These are phyloP conservation scores for Serendipita vermifera DNA, from an alignment of 768 basidiomycete genomes.

Conservation along the genomic window DNA sequence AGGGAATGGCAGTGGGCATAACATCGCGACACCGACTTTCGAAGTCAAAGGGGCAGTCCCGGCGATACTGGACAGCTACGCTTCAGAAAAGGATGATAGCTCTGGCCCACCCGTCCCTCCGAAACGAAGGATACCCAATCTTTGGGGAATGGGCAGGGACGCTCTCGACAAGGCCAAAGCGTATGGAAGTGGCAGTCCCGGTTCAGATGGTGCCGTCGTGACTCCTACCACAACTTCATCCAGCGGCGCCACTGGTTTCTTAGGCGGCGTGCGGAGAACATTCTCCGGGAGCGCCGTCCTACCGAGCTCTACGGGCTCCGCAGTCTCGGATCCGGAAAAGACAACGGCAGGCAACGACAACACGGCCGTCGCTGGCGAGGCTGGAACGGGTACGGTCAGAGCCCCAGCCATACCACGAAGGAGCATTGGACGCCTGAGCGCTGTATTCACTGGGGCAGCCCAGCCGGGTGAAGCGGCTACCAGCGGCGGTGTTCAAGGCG, in stretches of 20 bases:
- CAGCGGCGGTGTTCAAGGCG: no score
- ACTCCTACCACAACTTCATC: no score
- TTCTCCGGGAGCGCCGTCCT: not conserved
- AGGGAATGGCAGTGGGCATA: no score
- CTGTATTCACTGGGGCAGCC: constrained; percentile 37
- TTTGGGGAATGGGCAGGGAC: not conserved
- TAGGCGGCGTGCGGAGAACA: no score
- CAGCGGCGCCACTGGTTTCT: no score
- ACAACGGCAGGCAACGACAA: constrained; percentile 28
- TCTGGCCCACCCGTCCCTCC: not conserved
- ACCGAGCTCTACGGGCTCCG: constrained; percentile 35
- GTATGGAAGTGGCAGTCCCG: no score
- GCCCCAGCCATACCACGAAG: constrained; percentile 12
- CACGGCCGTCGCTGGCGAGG: constrained; percentile 10
- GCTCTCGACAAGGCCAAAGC: not conserved
- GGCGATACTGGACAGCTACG: constrained; percentile 13
- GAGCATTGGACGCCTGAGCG: constrained; percentile 31
- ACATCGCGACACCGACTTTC: constrained; percentile 31
- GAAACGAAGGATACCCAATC: not conserved
- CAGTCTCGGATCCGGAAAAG: constrained; percentile 46
- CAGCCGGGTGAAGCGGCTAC: constrained; percentile 20
- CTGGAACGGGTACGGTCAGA: constrained; percentile 17
- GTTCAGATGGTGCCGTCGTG: no score
- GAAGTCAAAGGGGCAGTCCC: constrained; percentile 25
- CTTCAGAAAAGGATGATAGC: not conserved